phyloP scores from a whole-genome alignment of 208 protist genomes.

The Wallacemonas rigidus region DNA sequence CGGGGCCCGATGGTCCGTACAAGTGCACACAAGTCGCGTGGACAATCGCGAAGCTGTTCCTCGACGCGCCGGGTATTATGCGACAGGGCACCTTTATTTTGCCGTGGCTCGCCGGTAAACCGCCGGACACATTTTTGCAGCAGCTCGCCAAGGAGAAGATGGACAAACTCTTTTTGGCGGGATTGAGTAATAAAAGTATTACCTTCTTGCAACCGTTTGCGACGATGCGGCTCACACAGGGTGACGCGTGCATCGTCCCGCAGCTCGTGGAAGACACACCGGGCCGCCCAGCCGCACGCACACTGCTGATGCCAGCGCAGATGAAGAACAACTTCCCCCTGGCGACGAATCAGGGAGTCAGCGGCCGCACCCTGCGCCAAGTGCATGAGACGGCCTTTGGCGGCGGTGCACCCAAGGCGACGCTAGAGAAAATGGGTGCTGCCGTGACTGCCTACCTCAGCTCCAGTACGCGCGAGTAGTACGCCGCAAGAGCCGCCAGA shows the following conservation, averaged over 20 bases:
- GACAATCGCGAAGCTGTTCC: constrained; percentile 64
- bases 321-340: constrained; percentile 44
- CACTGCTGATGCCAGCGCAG: constrained; percentile 43
- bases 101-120: constrained; percentile 45
- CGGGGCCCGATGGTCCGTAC: constrained; percentile 6
- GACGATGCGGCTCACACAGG: constrained; percentile 65
- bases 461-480: background rate
- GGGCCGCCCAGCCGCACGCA: constrained; percentile 35
- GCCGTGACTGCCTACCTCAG: constrained; percentile 40
- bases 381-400: constrained; percentile 41
- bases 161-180: constrained; percentile 42
- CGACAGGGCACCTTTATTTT: constrained; percentile 64
- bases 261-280: constrained; percentile 49
- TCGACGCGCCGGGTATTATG: constrained; percentile 35
- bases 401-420: constrained; percentile 31
- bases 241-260: constrained; percentile 40
- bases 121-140: constrained; percentile 38
- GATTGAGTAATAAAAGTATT: constrained; percentile 32
- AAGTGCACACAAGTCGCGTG: constrained; percentile 47
- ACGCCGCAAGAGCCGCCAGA: background rate
- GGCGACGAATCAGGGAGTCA: constrained; percentile 45
- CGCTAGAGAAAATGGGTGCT: constrained; percentile 35
- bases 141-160: constrained; percentile 43
- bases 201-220: constrained; percentile 42
- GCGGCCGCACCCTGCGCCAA: constrained; percentile 41